Evolutionary conservation across 2,329 filamentous ascomycete genomes (phyloP).

Genomic region (Akanthomyces muscarius): DNA sequence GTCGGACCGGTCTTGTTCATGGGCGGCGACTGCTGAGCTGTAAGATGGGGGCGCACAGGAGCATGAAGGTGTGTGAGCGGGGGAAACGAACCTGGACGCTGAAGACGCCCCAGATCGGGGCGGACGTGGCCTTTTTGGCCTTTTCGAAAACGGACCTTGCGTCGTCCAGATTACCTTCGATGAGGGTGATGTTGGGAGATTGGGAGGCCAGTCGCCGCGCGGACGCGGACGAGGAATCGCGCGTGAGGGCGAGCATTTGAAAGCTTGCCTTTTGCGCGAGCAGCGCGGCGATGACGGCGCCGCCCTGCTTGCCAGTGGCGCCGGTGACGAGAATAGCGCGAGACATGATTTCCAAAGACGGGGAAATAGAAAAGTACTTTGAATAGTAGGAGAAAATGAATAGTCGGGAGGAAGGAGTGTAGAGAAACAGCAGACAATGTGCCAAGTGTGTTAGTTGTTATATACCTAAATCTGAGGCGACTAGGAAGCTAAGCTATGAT

Average conservation of each 20-base stretch:
- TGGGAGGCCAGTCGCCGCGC: background rate
- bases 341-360: conserved; percentile 23
- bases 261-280: conserved; percentile 24
- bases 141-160: background rate
- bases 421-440: too few relatives aligned
- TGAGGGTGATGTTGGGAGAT: background rate
- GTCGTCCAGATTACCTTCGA: background rate
- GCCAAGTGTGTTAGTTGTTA: too few relatives aligned
- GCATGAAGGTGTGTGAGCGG: too few relatives aligned
- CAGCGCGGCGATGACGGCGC: conserved; percentile 40
- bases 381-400: too few relatives aligned
- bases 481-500: too few relatives aligned
- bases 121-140: background rate
- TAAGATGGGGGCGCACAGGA: too few relatives aligned
- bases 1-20: conserved; percentile 12
- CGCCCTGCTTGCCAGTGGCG: conserved; percentile 46
- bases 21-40: too few relatives aligned
- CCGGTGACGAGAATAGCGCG: conserved; percentile 40
- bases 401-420: too few relatives aligned
- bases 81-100: background rate
- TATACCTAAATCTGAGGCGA: too few relatives aligned
- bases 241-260: background rate
- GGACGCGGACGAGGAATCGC: background rate
- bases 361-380: too few relatives aligned
- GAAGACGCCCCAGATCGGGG: background rate